These are phyloP conservation scores for Beauveria scarabaeidicola DNA, from an alignment of 2,329 filamentous ascomycete species.

Conservation along the genomic window DNA sequence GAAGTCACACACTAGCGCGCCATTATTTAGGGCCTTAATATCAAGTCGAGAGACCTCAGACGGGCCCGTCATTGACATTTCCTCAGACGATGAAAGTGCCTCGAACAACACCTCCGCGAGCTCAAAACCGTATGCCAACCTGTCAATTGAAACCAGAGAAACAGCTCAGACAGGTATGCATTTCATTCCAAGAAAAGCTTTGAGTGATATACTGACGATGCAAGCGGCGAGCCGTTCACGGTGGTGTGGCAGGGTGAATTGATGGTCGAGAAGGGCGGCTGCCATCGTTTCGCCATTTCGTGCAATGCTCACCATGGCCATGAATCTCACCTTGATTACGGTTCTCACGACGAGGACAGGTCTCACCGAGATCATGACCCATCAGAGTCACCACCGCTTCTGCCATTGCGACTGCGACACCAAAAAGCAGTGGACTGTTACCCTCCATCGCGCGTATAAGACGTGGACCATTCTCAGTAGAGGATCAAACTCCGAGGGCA, in stretches of 20 bases:
- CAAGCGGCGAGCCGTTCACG: constrained; percentile 1
- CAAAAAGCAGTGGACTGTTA: background rate
- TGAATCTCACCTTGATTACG: background rate
- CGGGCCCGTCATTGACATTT: background rate
- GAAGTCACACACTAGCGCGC: background rate
- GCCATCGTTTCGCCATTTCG: constrained; percentile 3
- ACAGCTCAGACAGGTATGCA: background rate
- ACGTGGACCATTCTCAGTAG: background rate
- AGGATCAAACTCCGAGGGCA: background rate
- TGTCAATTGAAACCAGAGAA: background rate
- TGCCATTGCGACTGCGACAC: background rate
- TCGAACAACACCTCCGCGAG: background rate
- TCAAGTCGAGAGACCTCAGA: background rate
- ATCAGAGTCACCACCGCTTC: background rate
- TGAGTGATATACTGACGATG: background rate
- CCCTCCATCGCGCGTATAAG: background rate
- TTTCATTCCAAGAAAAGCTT: background rate
- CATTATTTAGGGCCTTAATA: background rate
- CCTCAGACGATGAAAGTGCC: background rate
- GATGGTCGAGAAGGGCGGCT: background rate
- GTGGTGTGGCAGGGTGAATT: background rate
- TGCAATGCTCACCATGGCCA: background rate
- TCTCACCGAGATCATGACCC: background rate
- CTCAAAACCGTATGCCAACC: background rate
- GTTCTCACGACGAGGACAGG: background rate